phyloP scores from a whole-genome alignment of 2,329 filamentous ascomycete species.

The Cadophora luteo-olivacea region DNA sequence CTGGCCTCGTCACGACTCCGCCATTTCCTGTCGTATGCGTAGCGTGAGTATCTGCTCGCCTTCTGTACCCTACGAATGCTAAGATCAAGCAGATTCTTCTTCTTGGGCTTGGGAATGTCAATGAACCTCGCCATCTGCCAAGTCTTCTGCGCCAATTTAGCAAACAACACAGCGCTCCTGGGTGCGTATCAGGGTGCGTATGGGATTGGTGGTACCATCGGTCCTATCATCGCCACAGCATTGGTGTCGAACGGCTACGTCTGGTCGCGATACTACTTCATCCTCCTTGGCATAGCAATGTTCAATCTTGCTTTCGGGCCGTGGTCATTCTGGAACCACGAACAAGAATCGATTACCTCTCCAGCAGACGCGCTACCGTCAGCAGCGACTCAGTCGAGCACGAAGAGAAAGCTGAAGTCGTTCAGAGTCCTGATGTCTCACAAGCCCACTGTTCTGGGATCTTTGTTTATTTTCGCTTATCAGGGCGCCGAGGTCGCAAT shows the following conservation, averaged over 20 bases:
- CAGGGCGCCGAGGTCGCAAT: slow-evolving; percentile 83
- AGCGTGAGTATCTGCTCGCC: slow-evolving; percentile 46
- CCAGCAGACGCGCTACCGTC: slow-evolving; percentile 47
- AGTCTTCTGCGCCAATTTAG: slow-evolving; percentile 61
- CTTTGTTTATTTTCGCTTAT: slow-evolving; percentile 82
- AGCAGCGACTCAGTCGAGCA: slow-evolving; percentile 39
- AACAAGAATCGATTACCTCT: slow-evolving; percentile 65
- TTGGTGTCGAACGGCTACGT: slow-evolving; percentile 67
- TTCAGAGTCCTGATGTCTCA: slow-evolving; percentile 45
- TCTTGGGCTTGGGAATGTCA: slow-evolving; percentile 64
- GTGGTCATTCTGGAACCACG: slow-evolving; percentile 73
- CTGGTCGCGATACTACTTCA: slow-evolving; percentile 76
- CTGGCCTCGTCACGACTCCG: slow-evolving; percentile 68
- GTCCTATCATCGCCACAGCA: slow-evolving; percentile 72
- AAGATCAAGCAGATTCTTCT: slow-evolving; percentile 57
- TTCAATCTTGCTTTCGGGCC: slow-evolving; percentile 60
- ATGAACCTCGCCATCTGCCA: slow-evolving; percentile 62
- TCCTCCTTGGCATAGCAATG: slow-evolving; percentile 64
- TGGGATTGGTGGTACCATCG: slow-evolving; percentile 67
- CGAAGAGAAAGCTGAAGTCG: slow-evolving; percentile 42
- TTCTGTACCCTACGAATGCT: not conserved
- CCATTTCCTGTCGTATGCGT: slow-evolving; percentile 72
- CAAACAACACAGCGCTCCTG: slow-evolving; percentile 57
- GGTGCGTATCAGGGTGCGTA: slow-evolving; percentile 71
- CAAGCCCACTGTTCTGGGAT: slow-evolving; percentile 69